Evolutionary conservation across 2,329 filamentous ascomycete genomes (phyloP), one percentile per base, ranked within the genome.

Genomic region (Elsinoe batatas): DNA sequence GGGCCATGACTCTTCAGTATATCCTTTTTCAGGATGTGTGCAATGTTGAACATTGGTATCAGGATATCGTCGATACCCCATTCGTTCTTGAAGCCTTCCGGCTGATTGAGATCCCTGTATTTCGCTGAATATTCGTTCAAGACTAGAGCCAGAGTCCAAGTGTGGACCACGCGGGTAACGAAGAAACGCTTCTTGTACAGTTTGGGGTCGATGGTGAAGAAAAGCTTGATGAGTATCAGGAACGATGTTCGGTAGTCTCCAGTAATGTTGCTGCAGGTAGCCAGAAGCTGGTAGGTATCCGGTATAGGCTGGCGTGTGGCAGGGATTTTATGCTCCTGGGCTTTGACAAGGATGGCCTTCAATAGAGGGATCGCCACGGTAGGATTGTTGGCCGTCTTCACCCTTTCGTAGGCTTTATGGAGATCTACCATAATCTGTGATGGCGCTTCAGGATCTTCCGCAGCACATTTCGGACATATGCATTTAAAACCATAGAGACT

Each of bases 401-500:
- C 62, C 12, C 26, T 36, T 8, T 51, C 56, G 49, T 61, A 61
- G 57, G 58, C 59, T 30, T 68, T 66, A 32, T 61, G 61, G 46
- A 59, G 32, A 7, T 38, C 32, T 26, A 20, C 5, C 17, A 35
- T 18, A 4, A 51, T 17, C 15, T 51, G 12, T 2, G 47, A 26
- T 12, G 17, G 32, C 13, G 58, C 78, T 74, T 1, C 63, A 65
- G 12, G 67, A 55, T 6, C 67, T 69, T 60, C 61, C 63, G 26
- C 64, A 57, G 61, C 37, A 38, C 81, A 84, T 64, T 77, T 77
- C 5, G 63, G 58, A 62, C 82, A 85, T 38, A 64, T 63, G 67
- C 82, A 85, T 12, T 67, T 68, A 66, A 85, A 85, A 64, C 77
- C 80, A 69, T 82, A 85, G 26, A 76, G 72, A 20, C 72, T 67